Conservation (phyloP, 306 rosid species). For the Erythrophleum fordii region DNA sequence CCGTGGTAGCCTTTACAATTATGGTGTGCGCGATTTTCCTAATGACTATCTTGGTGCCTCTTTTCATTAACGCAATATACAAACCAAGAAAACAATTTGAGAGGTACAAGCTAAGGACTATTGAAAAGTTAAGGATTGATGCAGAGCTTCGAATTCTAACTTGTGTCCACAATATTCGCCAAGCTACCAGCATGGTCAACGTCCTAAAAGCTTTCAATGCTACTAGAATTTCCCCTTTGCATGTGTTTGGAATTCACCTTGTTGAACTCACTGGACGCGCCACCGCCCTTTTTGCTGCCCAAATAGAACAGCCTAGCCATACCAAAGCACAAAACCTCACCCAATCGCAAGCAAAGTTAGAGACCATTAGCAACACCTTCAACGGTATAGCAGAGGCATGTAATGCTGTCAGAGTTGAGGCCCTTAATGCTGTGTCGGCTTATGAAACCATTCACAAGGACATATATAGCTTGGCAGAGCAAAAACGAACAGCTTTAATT, state of each 20-base stretch:
- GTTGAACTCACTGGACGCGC: conserved; percentile 40
- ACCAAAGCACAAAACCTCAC: conserved; percentile 22
- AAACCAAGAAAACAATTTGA: conserved; percentile 36
- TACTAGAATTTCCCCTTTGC: conserved; percentile 27
- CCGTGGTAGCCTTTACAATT: conserved; percentile 34
- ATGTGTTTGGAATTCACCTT: conserved; percentile 41
- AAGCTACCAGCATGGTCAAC: conserved; percentile 39
- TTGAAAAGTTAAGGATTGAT: conserved; percentile 39
- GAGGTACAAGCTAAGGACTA: conserved; percentile 39
- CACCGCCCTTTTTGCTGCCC: conserved; percentile 39
- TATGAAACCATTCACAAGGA: conserved; percentile 52
- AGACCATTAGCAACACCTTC: conserved; percentile 34
- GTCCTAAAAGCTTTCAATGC: conserved; percentile 37
- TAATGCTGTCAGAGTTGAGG: conserved; percentile 13
- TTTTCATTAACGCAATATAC: conserved; percentile 40
- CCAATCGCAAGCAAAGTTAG: conserved; percentile 33
- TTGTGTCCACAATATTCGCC: conserved; percentile 46
- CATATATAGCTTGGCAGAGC: conserved; percentile 43
- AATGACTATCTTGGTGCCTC: conserved; percentile 42
- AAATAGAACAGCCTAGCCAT: background rate
- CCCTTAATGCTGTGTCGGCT: conserved; percentile 38
- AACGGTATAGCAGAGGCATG: background rate
- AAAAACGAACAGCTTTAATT: conserved; percentile 37
- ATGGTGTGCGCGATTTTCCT: background rate
- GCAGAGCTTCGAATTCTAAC: conserved; percentile 39